Evolutionary conservation across 441 rosid genomes (phyloP), one percentile per base, ranked within the genome.

Genomic region (Manihot esculenta): DNA sequence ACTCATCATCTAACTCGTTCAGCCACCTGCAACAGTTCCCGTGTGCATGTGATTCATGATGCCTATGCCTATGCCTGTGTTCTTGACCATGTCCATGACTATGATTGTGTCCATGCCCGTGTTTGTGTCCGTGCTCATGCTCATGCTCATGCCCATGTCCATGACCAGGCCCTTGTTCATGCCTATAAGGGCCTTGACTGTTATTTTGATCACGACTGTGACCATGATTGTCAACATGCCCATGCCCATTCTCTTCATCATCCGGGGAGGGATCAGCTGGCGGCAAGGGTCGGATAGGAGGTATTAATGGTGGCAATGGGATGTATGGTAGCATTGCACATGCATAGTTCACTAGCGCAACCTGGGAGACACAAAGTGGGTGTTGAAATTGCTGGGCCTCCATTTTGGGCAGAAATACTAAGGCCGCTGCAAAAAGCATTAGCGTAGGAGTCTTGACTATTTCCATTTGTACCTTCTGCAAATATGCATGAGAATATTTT

Each of bases 1-100:
- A 89, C 66, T 82, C 85, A 21, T 73, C 68, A 7, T 89, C 91
- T 61, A 89, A 47, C 70, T 81, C 78, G 62, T 72, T 79, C 66
- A 87, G 68, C 94, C 91, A 89, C 51, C 78, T 78, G 81, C 94
- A 89, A 65, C 94, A 89, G 11, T 82, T 78, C 41, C 78, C 72
- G 14, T 72, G 79, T 7, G 70, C 72, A 18, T 66, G 64, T 15
- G 83, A 49, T 41, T 68, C 73, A n/a, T 15, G 51, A n/a, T n/a
- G n/a, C n/a, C n/a, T n/a, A n/a, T n/a, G n/a, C n/a, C n/a, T n/a
- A n/a, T n/a, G n/a, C n/a, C n/a, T n/a, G n/a, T n/a, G n/a, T n/a
- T n/a, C n/a, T n/a, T n/a, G n/a, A n/a, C n/a, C 41, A 14, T 72
- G 72, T 0, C 42, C 55, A 8, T 74, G 56, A 5, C 70, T 35